phyloP scores from a whole-genome alignment of 1,284 basidiomycete genomes.

The Pascua guehoae region DNA sequence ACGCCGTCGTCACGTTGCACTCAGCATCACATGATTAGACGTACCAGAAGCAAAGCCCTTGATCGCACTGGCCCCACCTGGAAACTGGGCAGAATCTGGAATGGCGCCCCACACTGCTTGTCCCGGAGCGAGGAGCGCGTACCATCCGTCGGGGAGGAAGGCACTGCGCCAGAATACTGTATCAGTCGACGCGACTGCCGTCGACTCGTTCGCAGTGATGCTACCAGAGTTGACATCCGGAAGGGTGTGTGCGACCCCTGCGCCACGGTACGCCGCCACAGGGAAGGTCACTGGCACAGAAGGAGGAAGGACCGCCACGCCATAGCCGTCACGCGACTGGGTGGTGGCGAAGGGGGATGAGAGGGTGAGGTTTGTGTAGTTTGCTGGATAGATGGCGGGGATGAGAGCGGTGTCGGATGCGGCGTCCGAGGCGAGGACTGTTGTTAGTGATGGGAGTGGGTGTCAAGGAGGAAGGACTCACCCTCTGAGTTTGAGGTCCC shows the following conservation, averaged over 20 bases:
- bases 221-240: not conserved
- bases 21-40: not conserved
- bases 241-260: not conserved
- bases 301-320: constrained; percentile 22
- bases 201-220: not conserved
- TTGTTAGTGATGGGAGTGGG: constrained; percentile 70
- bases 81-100: constrained; percentile 22
- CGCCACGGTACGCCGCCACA: constrained; percentile 13
- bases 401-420: constrained; percentile 8
- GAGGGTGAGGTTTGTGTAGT: not conserved
- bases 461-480: constrained; percentile 49
- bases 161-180: constrained; percentile 16
- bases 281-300: constrained; percentile 23
- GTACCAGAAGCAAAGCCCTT: not conserved
- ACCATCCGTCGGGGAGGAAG: constrained; percentile 34
- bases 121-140: constrained; percentile 26
- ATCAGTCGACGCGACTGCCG: not conserved
- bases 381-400: constrained; percentile 19
- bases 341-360: not conserved
- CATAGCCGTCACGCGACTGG: not conserved
- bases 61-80: not conserved
- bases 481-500: constrained; percentile 22
- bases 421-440: constrained; percentile 58
- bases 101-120: constrained; percentile 35
- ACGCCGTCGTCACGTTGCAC: no score